Evolutionary conservation across 768 basidiomycete genomes (phyloP).

Genomic region (Dentipellis sp.): DNA sequence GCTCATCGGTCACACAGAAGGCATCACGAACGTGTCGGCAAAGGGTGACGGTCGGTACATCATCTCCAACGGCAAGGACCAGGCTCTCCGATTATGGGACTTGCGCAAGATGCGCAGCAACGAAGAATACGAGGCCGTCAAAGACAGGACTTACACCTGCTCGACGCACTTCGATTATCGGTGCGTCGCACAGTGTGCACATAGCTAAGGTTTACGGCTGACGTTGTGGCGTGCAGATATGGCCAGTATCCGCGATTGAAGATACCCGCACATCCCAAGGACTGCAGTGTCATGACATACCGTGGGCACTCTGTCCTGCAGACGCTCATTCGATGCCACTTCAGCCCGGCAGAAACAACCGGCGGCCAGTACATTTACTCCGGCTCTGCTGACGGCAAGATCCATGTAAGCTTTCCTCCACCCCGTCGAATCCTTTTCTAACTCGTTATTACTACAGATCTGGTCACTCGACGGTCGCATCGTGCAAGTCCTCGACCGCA

Average conservation of each 20-base stretch:
- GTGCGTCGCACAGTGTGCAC: slow-evolving; percentile 27
- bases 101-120: slow-evolving; percentile 84
- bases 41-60: slow-evolving; percentile 96
- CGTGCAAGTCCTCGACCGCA: slow-evolving; percentile 77
- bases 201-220: background rate
- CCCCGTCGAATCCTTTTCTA: background rate
- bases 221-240: slow-evolving; percentile 31
- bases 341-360: slow-evolving; percentile 89
- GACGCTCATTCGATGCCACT: slow-evolving; percentile 94
- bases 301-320: slow-evolving; percentile 84
- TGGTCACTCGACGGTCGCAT: slow-evolving; percentile 91
- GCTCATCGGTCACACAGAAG: slow-evolving; percentile 91
- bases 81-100: slow-evolving; percentile 87
- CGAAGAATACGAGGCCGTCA: slow-evolving; percentile 51
- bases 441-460: slow-evolving; percentile 42
- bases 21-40: slow-evolving; percentile 89
- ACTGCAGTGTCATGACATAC: slow-evolving; percentile 95
- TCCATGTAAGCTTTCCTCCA: slow-evolving; percentile 52
- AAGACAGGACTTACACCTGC: slow-evolving; percentile 39
- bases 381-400: slow-evolving; percentile 76
- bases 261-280: slow-evolving; percentile 63
- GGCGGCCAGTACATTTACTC: slow-evolving; percentile 92
- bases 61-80: slow-evolving; percentile 95
- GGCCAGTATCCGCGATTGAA: slow-evolving; percentile 57
- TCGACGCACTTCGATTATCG: slow-evolving; percentile 71